Conservation (phyloP, 2,329 filamentous ascomycete species). For the Alternaria sp. region DNA sequence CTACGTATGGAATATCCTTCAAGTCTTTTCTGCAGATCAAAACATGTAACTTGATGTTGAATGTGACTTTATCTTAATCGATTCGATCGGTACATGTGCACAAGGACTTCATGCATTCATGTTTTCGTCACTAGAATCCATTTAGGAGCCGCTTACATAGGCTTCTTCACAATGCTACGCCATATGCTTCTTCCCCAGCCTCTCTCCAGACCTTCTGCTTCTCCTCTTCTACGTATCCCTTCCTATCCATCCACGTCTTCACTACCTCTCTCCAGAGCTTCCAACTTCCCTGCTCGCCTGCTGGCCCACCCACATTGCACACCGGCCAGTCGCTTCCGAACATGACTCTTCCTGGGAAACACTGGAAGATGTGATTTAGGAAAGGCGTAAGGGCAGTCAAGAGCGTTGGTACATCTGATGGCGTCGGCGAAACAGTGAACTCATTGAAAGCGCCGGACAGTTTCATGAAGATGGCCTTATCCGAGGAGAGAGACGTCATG, state of each 20-base stretch:
- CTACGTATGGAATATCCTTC: not conserved
- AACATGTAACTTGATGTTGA: not conserved
- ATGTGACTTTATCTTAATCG: not conserved
- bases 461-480: conserved; percentile 82
- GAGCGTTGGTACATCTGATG: conserved; percentile 11
- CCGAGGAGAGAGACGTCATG: conserved; percentile 72
- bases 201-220: conserved; percentile 75
- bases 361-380: conserved; percentile 64
- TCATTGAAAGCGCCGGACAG: conserved; percentile 88
- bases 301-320: conserved; percentile 73
- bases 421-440: conserved; percentile 61
- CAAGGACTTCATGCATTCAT: not conserved
- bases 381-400: conserved; percentile 33
- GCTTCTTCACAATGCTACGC: conserved; percentile 25
- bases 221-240: conserved; percentile 66
- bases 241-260: conserved; percentile 65
- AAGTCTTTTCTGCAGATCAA: no score
- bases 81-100: not conserved
- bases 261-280: conserved; percentile 77
- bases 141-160: not conserved
- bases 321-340: conserved; percentile 96
- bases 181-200: conserved; percentile 77
- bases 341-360: conserved; percentile 79
- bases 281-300: conserved; percentile 69
- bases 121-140: not conserved